Conservation (phyloP, 768 basidiomycete genomes). For the Tremella mesenterica region DNA sequence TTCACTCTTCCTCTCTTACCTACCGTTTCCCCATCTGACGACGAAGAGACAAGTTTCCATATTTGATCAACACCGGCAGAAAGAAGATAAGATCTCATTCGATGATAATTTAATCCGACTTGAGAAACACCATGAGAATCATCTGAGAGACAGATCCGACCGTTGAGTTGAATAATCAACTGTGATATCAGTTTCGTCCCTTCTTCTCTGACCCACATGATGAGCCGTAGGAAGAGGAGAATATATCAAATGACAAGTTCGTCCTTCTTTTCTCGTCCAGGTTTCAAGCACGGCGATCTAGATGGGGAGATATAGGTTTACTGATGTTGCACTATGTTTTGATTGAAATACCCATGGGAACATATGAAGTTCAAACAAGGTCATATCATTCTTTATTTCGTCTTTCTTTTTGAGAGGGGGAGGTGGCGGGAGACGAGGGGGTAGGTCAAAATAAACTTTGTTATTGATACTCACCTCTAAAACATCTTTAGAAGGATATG, state of each 20-base stretch:
- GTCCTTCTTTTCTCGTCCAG: too few species aligned
- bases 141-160: slow-evolving; percentile 73
- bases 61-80: slow-evolving; percentile 52
- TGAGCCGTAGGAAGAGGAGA: too few species aligned
- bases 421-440: background rate
- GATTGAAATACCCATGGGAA: too few species aligned
- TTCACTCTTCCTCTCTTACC: slow-evolving; percentile 21
- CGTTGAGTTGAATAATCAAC: slow-evolving; percentile 58
- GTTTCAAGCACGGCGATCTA: too few species aligned
- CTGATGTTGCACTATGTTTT: too few species aligned
- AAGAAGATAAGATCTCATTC: slow-evolving; percentile 58
- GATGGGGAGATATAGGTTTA: too few species aligned
- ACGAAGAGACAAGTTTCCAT: slow-evolving; percentile 40
- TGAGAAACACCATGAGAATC: slow-evolving; percentile 87
- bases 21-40: slow-evolving; percentile 7
- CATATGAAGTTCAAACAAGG: too few species aligned
- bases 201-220: background rate
- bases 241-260: too few species aligned
- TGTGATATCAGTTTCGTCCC: slow-evolving; percentile 38
- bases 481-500: slow-evolving; percentile 75
- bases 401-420: too few species aligned
- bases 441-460: background rate
- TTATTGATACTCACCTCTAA: slow-evolving; percentile 58
- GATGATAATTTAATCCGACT: slow-evolving; percentile 77
- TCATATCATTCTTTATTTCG: too few species aligned